These are phyloP conservation scores for Carpinus fangiana DNA, from an alignment of 306 rosid genomes.

Conservation along the genomic window DNA sequence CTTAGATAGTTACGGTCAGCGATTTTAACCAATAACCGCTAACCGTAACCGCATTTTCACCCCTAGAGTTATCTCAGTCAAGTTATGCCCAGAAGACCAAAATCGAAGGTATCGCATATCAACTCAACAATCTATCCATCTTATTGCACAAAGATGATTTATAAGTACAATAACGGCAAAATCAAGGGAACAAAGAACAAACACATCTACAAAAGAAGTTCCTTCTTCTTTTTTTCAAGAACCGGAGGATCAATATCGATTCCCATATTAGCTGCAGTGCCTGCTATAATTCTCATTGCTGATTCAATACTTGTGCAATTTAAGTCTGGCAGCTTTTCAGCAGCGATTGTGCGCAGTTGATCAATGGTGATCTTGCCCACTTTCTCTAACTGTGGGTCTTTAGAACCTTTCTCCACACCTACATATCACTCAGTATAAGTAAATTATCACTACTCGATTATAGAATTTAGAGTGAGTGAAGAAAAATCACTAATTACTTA, in stretches of 20 bases:
- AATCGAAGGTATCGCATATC: not conserved
- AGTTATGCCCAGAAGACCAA: conserved; percentile 10
- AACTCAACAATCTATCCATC: not conserved
- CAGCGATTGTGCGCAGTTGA: conserved; percentile 77
- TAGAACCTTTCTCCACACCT: conserved; percentile 97
- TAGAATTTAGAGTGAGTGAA: not conserved
- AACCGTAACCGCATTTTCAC: too few species aligned
- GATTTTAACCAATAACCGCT: too few species aligned
- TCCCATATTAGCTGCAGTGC: conserved; percentile 99
- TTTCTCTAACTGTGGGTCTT: conserved; percentile 70
- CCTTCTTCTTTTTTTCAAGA: conserved; percentile 74
- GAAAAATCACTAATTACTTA: not conserved
- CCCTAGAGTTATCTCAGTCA: not conserved
- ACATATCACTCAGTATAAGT: conserved; percentile 25
- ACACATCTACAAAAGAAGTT: conserved; percentile 26
- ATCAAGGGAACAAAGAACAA: conserved; percentile 10
- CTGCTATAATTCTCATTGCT: conserved; percentile 96
- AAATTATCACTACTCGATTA: not conserved
- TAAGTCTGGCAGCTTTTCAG: conserved; percentile 92
- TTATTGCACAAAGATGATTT: conserved; percentile 13
- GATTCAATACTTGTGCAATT: conserved; percentile 84
- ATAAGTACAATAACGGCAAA: conserved; percentile 13
- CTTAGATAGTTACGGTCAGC: too few species aligned
- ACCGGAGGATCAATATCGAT: conserved; percentile 94
- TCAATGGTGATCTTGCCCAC: conserved; percentile 90